Percentiles rank a stretch among this genome's conserved stretches.
Conservation (phyloP, 2,329 filamentous ascomycete genomes). For the Talaromyces sp. region DNA sequence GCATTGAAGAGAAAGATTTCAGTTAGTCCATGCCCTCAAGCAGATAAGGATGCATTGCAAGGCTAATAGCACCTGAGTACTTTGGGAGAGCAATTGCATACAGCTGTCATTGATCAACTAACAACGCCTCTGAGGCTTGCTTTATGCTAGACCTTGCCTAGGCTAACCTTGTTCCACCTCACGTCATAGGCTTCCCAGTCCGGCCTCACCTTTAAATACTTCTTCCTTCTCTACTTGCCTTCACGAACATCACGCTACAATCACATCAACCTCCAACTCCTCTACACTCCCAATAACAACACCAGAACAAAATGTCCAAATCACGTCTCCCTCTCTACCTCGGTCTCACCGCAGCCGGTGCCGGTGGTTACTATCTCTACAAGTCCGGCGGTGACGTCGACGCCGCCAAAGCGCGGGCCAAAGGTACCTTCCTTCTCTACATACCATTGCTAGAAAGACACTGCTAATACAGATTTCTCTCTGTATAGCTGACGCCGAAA, state of each 20-base stretch:
- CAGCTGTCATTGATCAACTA: neutral
- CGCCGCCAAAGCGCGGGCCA: constrained; percentile 80
- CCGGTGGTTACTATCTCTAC: constrained; percentile 88
- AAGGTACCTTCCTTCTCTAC: constrained; percentile 56
- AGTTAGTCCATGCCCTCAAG: neutral
- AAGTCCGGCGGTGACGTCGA: constrained; percentile 76
- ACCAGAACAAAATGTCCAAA: constrained; percentile 27
- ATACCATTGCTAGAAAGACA: neutral
- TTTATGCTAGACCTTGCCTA: too few species aligned
- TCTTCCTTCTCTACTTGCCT: neutral
- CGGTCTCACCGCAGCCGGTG: constrained; percentile 62
- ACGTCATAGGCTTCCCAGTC: constrained; percentile 10
- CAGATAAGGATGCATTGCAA: neutral
- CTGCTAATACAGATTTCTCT: neutral
- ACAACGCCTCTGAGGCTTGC: too few species aligned
- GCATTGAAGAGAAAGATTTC: neutral
- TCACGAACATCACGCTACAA: neutral
- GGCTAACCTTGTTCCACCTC: neutral
- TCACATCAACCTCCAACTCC: neutral
- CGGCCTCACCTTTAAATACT: constrained; percentile 7
- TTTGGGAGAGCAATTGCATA: neutral
- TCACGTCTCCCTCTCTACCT: constrained; percentile 39
- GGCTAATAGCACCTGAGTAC: neutral
- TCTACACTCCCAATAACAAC: neutral
- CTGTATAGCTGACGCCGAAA: constrained; percentile 69